Base-by-base conservation (phyloP, 164 flowering plant genomes). In the Magnolia sinica region DNA sequence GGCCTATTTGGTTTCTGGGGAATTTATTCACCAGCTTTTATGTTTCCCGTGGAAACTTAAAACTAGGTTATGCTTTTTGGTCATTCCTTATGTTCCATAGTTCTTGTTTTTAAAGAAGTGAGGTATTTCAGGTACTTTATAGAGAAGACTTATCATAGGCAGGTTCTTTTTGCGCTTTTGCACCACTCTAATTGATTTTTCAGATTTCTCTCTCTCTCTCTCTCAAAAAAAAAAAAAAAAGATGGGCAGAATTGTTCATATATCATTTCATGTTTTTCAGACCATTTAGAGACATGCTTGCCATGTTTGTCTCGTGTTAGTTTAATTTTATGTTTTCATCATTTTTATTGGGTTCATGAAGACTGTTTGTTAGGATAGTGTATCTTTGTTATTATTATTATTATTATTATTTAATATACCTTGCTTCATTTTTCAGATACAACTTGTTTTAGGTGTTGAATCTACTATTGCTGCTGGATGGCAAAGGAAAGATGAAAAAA, bases 381-480 rank as follows among this genome's bases (percentile, higher is more conserved):
- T 22, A 16, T 22, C 18, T 13, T 19, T 61, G n/a, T 61, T 61
- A 7, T n/a, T 18, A 6, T 6, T 61, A 61, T n/a, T 63, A 22
- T n/a, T 66, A n/a, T 65, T 74, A 14, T 68, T 24, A 23, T 23
- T 16, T 49, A 50, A 71, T 16, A 14, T 69, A 19, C 49, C 73
- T 71, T 27, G 19, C 58, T 50, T 11, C 69, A 7, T 23, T 69
- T 24, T 84, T 23, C 89, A 96, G 99, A 92, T 96, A 80, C 92
- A 92, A 72, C 93, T 96, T 77, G 75, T 79, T 75, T 81, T 96
- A 69, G 99, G 99, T 49, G 68, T 84, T 76, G 97, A 96, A 73
- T 85, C 97, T 78, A 79, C 92, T 65, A 82, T 96, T 76, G 79
- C 86, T 59, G 97, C 91, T 79, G 98, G 99, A 74, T 96, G 97